A percentile compares a stretch with the other conserved stretches of the same genome.
phyloP scores from a whole-genome alignment of 139 green algal genomes.

The Coelastrella sp. region DNA sequence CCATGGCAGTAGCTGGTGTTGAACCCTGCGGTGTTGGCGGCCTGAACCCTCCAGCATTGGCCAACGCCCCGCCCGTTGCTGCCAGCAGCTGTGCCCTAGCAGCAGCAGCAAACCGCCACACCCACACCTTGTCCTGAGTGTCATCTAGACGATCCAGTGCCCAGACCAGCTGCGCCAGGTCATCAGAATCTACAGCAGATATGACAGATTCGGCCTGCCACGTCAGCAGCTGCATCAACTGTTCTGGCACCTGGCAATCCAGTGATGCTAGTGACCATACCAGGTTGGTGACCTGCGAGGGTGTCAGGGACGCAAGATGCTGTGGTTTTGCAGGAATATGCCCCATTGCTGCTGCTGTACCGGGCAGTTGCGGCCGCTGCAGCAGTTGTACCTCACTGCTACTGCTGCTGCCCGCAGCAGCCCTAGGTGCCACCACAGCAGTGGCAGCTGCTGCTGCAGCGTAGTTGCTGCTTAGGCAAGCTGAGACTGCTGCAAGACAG shows the following conservation, averaged over 20 bases:
- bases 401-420: not conserved
- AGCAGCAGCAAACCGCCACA: constrained; percentile 27
- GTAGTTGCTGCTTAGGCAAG: not conserved
- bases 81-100: not conserved
- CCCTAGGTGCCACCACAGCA: not conserved
- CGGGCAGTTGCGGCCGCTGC: not conserved
- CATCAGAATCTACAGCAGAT: not conserved
- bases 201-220: constrained; percentile 1
- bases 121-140: constrained; percentile 13
- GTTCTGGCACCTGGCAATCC: constrained; percentile 7
- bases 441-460: constrained; percentile 9
- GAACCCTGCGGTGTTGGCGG: not conserved
- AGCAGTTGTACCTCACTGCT: not conserved
- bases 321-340: constrained; percentile 1
- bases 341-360: not conserved
- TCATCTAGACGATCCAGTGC: constrained; percentile 35
- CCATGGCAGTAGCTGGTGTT: constrained; percentile 3
- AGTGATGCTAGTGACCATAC: constrained; percentile 37
- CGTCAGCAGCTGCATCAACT: constrained; percentile 13
- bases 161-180: constrained; percentile 32
- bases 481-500: not conserved
- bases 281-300: not conserved
- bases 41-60: not conserved
- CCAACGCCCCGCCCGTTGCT: not conserved
- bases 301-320: not conserved